Conservation (phyloP, 2,329 filamentous ascomycete species). For the Fusarium coffeatum region DNA sequence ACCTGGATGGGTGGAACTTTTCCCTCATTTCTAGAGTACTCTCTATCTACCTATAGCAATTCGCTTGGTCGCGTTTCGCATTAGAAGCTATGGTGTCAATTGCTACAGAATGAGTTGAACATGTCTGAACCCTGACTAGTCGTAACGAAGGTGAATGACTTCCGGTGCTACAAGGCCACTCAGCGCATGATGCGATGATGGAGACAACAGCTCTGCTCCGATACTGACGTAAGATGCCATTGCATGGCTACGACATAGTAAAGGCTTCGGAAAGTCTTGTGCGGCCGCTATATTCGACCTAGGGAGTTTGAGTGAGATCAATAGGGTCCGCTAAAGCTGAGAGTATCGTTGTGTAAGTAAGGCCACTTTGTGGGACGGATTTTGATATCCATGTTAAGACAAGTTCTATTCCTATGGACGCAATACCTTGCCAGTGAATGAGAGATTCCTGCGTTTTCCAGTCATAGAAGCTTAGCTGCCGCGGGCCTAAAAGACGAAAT, state of each 20-base stretch:
- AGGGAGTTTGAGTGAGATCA: background rate
- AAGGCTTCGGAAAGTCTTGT: accelerated
- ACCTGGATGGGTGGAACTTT: background rate
- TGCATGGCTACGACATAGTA: background rate
- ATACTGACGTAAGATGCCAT: accelerated
- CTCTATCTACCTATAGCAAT: background rate
- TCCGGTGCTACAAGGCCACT: background rate
- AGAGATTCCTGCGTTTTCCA: accelerated
- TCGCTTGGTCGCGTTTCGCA: background rate
- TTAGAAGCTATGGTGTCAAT: background rate
- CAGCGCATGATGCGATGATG: accelerated
- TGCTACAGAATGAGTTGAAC: background rate
- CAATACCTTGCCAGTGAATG: accelerated
- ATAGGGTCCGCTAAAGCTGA: accelerated
- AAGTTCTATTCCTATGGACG: background rate
- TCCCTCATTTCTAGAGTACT: background rate
- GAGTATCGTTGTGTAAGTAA: accelerated
- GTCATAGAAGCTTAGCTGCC: background rate
- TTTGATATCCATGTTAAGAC: background rate
- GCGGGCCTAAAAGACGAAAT: background rate
- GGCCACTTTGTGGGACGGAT: accelerated
- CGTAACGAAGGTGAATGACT: accelerated
- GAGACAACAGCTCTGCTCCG: accelerated
- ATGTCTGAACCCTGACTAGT: background rate
- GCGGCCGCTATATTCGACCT: accelerated